A percentile compares a stretch with the other conserved stretches of the same genome.
phyloP scores from a whole-genome alignment of 129 eudicot genomes.

The Artemisia argyi region DNA sequence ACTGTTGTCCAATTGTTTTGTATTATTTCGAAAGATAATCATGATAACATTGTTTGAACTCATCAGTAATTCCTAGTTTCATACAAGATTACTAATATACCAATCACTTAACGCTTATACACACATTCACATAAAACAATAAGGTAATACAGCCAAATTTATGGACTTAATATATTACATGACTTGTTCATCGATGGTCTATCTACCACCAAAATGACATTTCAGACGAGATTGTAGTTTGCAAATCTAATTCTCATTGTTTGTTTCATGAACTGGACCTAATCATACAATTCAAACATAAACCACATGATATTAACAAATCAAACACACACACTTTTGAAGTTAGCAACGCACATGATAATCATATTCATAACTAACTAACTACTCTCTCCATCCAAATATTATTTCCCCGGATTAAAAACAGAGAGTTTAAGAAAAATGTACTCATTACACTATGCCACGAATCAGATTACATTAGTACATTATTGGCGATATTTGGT shows the following conservation, averaged over 20 bases:
- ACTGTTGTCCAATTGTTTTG: no score
- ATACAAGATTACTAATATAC: not conserved
- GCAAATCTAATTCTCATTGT: not conserved
- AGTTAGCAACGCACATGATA: not conserved
- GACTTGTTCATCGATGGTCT: not conserved
- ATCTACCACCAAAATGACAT: slow-evolving; percentile 10
- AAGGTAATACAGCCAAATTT: no score
- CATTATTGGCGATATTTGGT: no score
- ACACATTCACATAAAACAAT: no score
- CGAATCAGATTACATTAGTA: no score
- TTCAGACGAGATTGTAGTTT: not conserved
- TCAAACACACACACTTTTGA: no score
- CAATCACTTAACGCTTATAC: no score
- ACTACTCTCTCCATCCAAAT: no score
- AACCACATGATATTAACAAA: not conserved
- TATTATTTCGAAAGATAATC: no score
- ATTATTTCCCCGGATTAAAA: no score
- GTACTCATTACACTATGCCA: no score
- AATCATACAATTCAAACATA: not conserved
- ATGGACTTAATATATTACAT: not conserved
- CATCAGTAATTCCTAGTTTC: not conserved
- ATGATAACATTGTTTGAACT: not conserved
- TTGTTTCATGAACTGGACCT: not conserved
- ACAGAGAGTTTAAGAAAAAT: no score
- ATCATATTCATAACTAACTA: slow-evolving; percentile 15